Percentiles rank a stretch among this genome's conserved stretches.
Evolutionary conservation across 129 eudicot species (phyloP).

Genomic region (Chrysanthemum makinoi): DNA sequence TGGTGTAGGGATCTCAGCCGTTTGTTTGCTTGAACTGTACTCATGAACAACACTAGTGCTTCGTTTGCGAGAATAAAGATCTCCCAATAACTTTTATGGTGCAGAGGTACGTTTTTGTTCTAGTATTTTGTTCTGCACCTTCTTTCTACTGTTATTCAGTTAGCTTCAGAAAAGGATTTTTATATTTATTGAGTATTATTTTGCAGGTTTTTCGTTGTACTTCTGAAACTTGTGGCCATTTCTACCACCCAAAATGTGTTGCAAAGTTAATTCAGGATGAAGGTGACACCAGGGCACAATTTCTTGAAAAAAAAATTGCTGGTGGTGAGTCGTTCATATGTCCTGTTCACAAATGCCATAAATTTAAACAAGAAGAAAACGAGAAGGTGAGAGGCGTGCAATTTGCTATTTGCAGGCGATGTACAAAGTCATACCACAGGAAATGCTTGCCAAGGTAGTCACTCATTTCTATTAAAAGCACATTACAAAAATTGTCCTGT

Average conservation of each 20-base stretch:
- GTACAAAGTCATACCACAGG: slow-evolving; percentile 73
- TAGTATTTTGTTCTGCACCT: background rate
- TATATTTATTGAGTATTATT: background rate
- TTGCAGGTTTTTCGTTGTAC: slow-evolving; percentile 71
- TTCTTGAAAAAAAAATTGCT: slow-evolving; percentile 40
- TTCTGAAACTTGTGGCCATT: slow-evolving; percentile 73
- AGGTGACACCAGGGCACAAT: slow-evolving; percentile 28
- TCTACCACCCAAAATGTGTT: slow-evolving; percentile 79
- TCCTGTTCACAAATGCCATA: slow-evolving; percentile 60
- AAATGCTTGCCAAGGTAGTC: slow-evolving; percentile 80
- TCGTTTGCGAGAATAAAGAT: slow-evolving; percentile 54
- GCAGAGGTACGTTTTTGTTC: slow-evolving; percentile 43
- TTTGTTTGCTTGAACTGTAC: slow-evolving; percentile 54
- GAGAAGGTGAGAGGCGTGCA: slow-evolving; percentile 35
- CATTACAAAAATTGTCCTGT: no score
- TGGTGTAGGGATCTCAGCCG: slow-evolving; percentile 43
- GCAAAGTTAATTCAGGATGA: slow-evolving; percentile 50
- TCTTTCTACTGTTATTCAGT: background rate
- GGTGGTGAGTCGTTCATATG: slow-evolving; percentile 66
- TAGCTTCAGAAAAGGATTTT: background rate
- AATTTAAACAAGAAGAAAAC: slow-evolving; percentile 50
- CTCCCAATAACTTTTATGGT: slow-evolving; percentile 54
- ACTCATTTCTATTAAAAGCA: no score
- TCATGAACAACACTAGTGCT: slow-evolving; percentile 58
- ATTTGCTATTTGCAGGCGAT: slow-evolving; percentile 82